Evolutionary conservation across 2,329 filamentous ascomycete genomes (phyloP).

Genomic region (Aurifilum marmelostoma): DNA sequence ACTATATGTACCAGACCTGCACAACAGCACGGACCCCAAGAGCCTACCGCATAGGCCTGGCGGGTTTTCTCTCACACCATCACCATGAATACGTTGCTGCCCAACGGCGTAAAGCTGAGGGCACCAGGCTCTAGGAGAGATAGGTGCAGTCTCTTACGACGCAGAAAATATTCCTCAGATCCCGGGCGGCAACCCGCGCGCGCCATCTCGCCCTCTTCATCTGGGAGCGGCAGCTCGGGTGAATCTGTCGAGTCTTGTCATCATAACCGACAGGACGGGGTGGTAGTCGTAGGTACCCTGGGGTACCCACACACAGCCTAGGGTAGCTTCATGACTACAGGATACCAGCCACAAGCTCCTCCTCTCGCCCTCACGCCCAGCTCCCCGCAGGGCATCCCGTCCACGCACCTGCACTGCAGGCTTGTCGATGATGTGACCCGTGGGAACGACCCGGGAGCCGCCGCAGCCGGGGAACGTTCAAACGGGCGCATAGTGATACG

Average conservation of each 20-base stretch:
- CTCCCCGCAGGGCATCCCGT: not conserved
- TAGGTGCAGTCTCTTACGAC: not conserved
- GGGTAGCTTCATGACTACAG: slow-evolving; percentile 13
- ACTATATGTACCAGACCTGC: not conserved
- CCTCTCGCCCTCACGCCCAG: not conserved
- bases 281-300: slow-evolving; percentile 4
- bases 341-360: slow-evolving; percentile 9
- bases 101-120: not conserved
- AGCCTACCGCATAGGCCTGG: not conserved
- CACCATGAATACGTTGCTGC: not conserved
- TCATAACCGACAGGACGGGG: slow-evolving; percentile 4
- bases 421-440: not conserved
- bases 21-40: not conserved
- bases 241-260: not conserved
- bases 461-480: not conserved
- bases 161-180: not conserved
- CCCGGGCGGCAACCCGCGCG: not conserved
- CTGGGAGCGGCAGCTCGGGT: not conserved
- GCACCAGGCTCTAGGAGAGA: not conserved
- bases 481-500: slow-evolving; percentile 7
- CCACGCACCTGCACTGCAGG: not conserved
- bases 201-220: not conserved
- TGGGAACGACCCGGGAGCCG: not conserved
- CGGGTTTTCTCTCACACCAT: not conserved
- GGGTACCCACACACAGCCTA: not conserved